phyloP scores from a whole-genome alignment of 345 rosid genomes.

The Eucalyptus cloeziana region DNA sequence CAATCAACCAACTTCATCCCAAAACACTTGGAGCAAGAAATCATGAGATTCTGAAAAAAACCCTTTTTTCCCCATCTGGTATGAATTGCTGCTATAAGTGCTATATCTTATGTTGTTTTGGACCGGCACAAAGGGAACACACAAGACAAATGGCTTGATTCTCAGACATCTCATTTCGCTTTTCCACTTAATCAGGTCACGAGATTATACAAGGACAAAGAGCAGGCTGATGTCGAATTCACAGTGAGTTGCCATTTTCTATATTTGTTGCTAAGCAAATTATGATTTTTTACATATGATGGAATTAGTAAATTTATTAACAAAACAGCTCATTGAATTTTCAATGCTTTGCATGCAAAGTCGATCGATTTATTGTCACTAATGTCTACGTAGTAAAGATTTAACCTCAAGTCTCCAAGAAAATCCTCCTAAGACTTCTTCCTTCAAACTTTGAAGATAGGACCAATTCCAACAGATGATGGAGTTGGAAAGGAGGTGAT shows the following conservation, averaged over 20 bases:
- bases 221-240: conserved; percentile 82
- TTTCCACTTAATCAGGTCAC: conserved; percentile 8
- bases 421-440: not conserved
- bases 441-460: conserved; percentile 36
- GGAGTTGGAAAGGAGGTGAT: conserved; percentile 70
- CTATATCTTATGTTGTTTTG: not conserved
- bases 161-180: not conserved
- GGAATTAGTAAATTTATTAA: not conserved
- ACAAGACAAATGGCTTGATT: not conserved
- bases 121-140: not conserved
- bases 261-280: not conserved
- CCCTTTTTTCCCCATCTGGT: not conserved
- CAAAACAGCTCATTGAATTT: not conserved
- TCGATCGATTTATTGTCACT: not conserved
- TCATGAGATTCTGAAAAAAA: not conserved
- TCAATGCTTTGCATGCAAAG: not conserved
- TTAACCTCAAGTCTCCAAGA: not conserved
- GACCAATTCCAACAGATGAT: conserved; percentile 49
- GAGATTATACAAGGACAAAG: conserved; percentile 74
- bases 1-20: not conserved
- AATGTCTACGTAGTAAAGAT: not conserved
- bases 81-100: not conserved
- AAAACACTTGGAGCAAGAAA: not conserved
- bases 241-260: conserved; percentile 35
- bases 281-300: not conserved